Percentiles rank a stretch among this genome's conserved stretches.
phyloP scores from a whole-genome alignment of 805 yeast species.

The Limtongia smithiae region DNA sequence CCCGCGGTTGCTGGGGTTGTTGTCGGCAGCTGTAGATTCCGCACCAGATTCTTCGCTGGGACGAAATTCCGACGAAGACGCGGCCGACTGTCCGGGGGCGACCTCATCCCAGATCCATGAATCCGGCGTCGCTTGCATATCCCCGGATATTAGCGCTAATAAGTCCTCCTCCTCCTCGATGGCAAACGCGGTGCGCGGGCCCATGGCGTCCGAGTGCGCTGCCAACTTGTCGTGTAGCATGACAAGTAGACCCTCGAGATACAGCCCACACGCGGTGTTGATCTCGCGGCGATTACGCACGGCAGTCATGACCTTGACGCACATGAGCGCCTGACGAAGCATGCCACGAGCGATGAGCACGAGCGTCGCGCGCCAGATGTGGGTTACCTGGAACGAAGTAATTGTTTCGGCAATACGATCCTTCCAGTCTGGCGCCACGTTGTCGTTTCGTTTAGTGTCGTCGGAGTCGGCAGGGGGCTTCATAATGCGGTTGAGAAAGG shows the following conservation, averaged over 20 bases:
- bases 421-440: constrained; percentile 11
- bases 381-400: constrained; percentile 13
- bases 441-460: background rate
- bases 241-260: constrained; percentile 16
- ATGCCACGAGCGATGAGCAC: constrained; percentile 19
- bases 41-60: background rate
- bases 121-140: constrained; percentile 39
- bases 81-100: background rate
- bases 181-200: constrained; percentile 1
- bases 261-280: constrained; percentile 20
- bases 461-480: constrained; percentile 3
- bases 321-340: constrained; percentile 21
- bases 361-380: constrained; percentile 19
- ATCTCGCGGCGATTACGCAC: constrained; percentile 25
- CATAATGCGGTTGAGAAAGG: constrained; percentile 21
- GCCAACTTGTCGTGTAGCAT: constrained; percentile 5
- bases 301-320: constrained; percentile 20
- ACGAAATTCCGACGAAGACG: background rate
- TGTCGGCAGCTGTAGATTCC: background rate
- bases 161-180: constrained; percentile 22
- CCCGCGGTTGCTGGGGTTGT: background rate
- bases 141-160: constrained; percentile 39
- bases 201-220: background rate
- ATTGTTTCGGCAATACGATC: constrained; percentile 8
- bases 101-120: constrained; percentile 22